Percentiles rank a stretch among this genome's conserved stretches.
phyloP scores from a whole-genome alignment of 1,139 yeast genomes.

The Meyerozyma sp. region DNA sequence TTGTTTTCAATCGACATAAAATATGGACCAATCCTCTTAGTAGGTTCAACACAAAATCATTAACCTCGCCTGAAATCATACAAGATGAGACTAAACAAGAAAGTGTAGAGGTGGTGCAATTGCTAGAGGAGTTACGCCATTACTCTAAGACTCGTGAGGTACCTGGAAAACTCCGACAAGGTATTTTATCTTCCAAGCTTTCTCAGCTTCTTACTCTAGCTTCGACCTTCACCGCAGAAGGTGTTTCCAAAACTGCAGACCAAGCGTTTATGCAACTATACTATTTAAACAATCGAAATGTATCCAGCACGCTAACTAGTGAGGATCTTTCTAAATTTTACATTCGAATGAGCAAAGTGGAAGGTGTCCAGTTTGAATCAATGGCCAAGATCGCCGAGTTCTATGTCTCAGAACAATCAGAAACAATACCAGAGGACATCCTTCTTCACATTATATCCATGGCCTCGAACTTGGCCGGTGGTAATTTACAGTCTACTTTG shows the following conservation, averaged over 20 bases:
- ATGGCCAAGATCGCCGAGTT: neutral
- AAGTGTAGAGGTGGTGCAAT: slow-evolving; percentile 1
- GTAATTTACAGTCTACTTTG: neutral
- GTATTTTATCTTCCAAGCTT: slow-evolving; percentile 19
- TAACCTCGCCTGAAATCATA: slow-evolving; percentile 4
- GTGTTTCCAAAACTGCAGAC: slow-evolving; percentile 14
- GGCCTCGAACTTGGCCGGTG: neutral
- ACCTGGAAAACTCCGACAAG: slow-evolving; percentile 14
- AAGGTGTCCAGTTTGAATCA: neutral
- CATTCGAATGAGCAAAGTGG: neutral
- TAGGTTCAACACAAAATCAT: slow-evolving; percentile 8
- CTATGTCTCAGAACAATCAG: neutral
- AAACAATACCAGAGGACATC: neutral
- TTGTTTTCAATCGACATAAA: slow-evolving; percentile 2
- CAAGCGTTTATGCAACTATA: slow-evolving; percentile 16
- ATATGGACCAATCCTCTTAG: slow-evolving; percentile 19
- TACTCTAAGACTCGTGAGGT: slow-evolving; percentile 24
- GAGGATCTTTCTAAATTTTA: slow-evolving; percentile 2
- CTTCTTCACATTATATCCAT: neutral
- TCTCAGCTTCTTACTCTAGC: slow-evolving; percentile 11
- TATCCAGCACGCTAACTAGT: slow-evolving; percentile 1
- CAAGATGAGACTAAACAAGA: slow-evolving; percentile 8
- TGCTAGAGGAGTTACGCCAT: slow-evolving; percentile 18
- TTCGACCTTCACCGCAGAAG: slow-evolving; percentile 5
- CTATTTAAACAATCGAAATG: slow-evolving; percentile 9